Percentiles rank a stretch among this genome's conserved stretches.
Conservation (phyloP, 495 filamentous ascomycete species). For the Penicillium samsonianum region DNA sequence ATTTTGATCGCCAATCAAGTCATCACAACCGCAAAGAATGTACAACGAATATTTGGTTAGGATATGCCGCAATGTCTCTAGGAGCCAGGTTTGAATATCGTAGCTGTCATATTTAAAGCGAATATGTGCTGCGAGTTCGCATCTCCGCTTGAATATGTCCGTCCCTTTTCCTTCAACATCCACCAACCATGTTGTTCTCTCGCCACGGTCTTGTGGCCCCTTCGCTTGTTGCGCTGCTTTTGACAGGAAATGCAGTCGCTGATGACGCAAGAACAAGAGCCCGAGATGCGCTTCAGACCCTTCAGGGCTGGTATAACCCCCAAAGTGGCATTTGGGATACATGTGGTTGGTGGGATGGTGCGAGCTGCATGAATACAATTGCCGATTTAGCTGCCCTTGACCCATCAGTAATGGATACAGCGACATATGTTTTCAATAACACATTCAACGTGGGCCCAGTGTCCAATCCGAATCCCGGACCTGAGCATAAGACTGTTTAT, state of each 20-base stretch:
- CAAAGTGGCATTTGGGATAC: slow-evolving; percentile 65
- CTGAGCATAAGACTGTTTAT: slow-evolving; percentile 17
- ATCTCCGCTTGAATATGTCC: background rate
- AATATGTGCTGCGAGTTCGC: background rate
- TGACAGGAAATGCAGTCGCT: slow-evolving; percentile 15
- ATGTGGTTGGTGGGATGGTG: slow-evolving; percentile 76
- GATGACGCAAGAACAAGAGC: slow-evolving; percentile 39
- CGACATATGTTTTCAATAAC: slow-evolving; percentile 45
- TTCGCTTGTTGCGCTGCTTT: slow-evolving; percentile 10
- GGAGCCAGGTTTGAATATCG: slow-evolving; percentile 5
- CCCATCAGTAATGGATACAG: slow-evolving; percentile 27
- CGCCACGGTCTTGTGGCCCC: slow-evolving; percentile 11
- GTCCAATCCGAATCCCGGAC: slow-evolving; percentile 29
- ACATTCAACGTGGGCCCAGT: slow-evolving; percentile 37
- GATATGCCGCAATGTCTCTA: slow-evolving; percentile 16
- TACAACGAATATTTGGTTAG: slow-evolving; percentile 16
- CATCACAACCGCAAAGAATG: slow-evolving; percentile 17
- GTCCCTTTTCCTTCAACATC: background rate
- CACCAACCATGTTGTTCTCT: slow-evolving; percentile 19
- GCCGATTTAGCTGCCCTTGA: slow-evolving; percentile 60
- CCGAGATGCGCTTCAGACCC: slow-evolving; percentile 44
- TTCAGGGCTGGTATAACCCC: slow-evolving; percentile 66
- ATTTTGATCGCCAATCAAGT: slow-evolving; percentile 24
- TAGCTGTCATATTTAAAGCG: slow-evolving; percentile 20
- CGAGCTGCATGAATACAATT: slow-evolving; percentile 65